Percentiles rank a stretch among this genome's conserved stretches.
Evolutionary conservation across 2,329 filamentous ascomycete species (phyloP).

Genomic region (Didymella arachidicola): DNA sequence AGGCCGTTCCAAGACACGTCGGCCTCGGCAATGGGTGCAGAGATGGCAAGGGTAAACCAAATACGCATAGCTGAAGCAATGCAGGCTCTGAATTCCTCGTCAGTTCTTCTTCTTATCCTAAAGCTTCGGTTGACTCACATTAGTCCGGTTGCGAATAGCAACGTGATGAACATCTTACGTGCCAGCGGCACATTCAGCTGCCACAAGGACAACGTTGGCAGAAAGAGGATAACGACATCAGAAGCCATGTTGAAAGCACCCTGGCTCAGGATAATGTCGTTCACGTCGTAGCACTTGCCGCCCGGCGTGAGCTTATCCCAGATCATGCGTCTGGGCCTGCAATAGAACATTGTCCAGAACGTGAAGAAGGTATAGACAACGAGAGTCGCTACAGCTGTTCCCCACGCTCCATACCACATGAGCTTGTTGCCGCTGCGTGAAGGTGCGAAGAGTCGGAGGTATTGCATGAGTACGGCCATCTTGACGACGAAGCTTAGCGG

Average conservation of each 20-base stretch:
- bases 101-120: background rate
- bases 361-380: slow-evolving; percentile 36
- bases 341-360: slow-evolving; percentile 41
- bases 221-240: slow-evolving; percentile 37
- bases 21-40: slow-evolving; percentile 28
- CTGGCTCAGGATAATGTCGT: slow-evolving; percentile 33
- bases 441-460: slow-evolving; percentile 39
- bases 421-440: slow-evolving; percentile 28
- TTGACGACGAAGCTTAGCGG: slow-evolving; percentile 40
- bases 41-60: slow-evolving; percentile 37
- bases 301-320: slow-evolving; percentile 36
- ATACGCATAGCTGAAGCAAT: slow-evolving; percentile 40
- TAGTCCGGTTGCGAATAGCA: slow-evolving; percentile 38
- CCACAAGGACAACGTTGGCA: slow-evolving; percentile 36
- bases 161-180: slow-evolving; percentile 36
- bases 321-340: slow-evolving; percentile 34
- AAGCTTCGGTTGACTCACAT: slow-evolving; percentile 27
- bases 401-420: slow-evolving; percentile 39
- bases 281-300: slow-evolving; percentile 35
- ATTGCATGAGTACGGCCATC: slow-evolving; percentile 40
- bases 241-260: slow-evolving; percentile 39
- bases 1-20: slow-evolving; percentile 40
- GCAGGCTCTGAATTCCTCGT: slow-evolving; percentile 30
- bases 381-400: slow-evolving; percentile 29
- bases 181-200: slow-evolving; percentile 31